Conservation (phyloP, 352 stramenopile species). For the Sclerospora graminicola region DNA sequence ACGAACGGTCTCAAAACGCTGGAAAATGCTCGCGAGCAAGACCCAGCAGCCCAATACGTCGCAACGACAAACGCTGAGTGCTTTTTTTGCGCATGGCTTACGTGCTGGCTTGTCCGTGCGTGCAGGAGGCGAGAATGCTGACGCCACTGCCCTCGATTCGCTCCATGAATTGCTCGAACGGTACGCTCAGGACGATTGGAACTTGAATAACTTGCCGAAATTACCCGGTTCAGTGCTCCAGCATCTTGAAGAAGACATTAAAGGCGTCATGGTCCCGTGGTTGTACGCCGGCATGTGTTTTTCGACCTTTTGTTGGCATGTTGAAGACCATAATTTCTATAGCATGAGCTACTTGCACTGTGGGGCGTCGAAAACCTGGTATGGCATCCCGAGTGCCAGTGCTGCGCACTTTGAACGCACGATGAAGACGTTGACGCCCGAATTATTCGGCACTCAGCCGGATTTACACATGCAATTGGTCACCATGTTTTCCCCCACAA, state of each 20-base stretch:
- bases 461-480: slow-evolving; percentile 92
- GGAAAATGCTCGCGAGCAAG: slow-evolving; percentile 35
- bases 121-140: slow-evolving; percentile 5
- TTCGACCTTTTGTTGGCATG: slow-evolving; percentile 99
- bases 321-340: slow-evolving; percentile 99
- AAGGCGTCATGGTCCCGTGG: slow-evolving; percentile 99
- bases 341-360: slow-evolving; percentile 98
- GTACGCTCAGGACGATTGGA: slow-evolving; percentile 90
- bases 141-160: slow-evolving; percentile 14
- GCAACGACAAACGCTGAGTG: slow-evolving; percentile 22
- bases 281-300: slow-evolving; percentile 99
- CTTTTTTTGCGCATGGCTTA: slow-evolving; percentile 53
- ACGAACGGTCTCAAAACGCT: slow-evolving; percentile 37
- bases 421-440: slow-evolving; percentile 88
- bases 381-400: slow-evolving; percentile 89
- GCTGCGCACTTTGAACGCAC: slow-evolving; percentile 87
- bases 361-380: slow-evolving; percentile 97
- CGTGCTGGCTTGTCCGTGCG: slow-evolving; percentile 10
- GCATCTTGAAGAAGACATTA: slow-evolving; percentile 95
- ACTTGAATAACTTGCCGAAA: slow-evolving; percentile 98
- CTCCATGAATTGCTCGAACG: slow-evolving; percentile 49
- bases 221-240: slow-evolving; percentile 89
- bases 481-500: slow-evolving; percentile 76
- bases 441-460: slow-evolving; percentile 90
- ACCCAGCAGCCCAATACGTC: too few species aligned